Conservation (phyloP, 2,329 filamentous ascomycete genomes). For the Phoma herbarum region DNA sequence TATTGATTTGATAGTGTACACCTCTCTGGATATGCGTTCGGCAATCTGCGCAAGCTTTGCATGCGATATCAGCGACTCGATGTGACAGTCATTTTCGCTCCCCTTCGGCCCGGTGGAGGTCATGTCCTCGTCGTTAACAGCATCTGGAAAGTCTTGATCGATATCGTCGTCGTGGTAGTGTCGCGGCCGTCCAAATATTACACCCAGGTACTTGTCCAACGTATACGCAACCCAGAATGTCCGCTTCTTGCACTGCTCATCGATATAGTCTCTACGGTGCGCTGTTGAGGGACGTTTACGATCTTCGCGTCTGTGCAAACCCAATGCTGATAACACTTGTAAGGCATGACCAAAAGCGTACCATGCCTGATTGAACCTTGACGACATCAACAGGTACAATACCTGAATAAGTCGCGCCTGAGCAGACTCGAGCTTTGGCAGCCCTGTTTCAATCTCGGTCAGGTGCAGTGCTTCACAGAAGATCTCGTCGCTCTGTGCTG, state of each 20-base stretch:
- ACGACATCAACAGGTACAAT: conserved; percentile 65
- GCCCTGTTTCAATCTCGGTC: conserved; percentile 58
- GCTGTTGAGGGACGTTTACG: conserved; percentile 34
- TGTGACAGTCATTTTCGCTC: conserved; percentile 57
- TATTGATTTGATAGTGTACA: conserved; percentile 47
- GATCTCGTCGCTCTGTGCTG: conserved; percentile 51
- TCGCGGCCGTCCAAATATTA: conserved; percentile 66
- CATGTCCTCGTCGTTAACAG: conserved; percentile 67
- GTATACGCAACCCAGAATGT: conserved; percentile 71
- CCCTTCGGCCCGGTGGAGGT: conserved; percentile 51
- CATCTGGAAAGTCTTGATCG: conserved; percentile 66
- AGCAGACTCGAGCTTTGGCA: conserved; percentile 63
- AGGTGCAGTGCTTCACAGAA: conserved; percentile 53
- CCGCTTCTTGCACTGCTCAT: conserved; percentile 62
- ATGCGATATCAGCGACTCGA: conserved; percentile 60
- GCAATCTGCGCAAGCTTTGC: conserved; percentile 51
- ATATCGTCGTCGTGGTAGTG: conserved; percentile 70
- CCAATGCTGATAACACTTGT: conserved; percentile 59
- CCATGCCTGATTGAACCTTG: conserved; percentile 67
- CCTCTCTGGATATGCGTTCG: conserved; percentile 42
- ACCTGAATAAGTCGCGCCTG: conserved; percentile 66
- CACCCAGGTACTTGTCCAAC: conserved; percentile 68
- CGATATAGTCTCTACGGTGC: conserved; percentile 53
- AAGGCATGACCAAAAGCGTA: conserved; percentile 65
- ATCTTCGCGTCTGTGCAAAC: conserved; percentile 51